Evolutionary conservation across 257 asterid genomes (phyloP).

Genomic region (Linaria vulgaris): DNA sequence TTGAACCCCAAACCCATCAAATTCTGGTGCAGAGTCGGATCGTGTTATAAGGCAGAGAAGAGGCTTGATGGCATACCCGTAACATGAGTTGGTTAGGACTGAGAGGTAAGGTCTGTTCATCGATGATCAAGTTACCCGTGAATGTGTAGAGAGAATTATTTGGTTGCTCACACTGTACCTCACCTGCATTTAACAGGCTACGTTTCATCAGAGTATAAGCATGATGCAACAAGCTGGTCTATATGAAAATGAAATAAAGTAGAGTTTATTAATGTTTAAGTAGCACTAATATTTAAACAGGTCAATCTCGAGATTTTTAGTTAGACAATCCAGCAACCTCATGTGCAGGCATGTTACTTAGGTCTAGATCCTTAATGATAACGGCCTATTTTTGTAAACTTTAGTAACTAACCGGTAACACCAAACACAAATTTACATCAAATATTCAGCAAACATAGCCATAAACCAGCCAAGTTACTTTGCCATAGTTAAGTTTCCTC

Average conservation of each 20-base stretch:
- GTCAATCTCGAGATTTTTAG: slow-evolving; percentile 4
- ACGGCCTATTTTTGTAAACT: not conserved
- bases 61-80: slow-evolving; percentile 52
- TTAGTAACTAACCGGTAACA: not conserved
- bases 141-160: slow-evolving; percentile 95
- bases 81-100: slow-evolving; percentile 96
- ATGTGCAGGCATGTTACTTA: not conserved
- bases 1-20: too few species aligned
- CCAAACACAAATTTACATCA: slow-evolving; percentile 14
- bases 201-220: slow-evolving; percentile 29
- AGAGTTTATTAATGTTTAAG: too few species aligned
- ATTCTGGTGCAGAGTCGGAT: too few species aligned
- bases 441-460: not conserved
- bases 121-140: slow-evolving; percentile 85
- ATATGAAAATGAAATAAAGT: slow-evolving; percentile 2
- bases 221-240: not conserved
- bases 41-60: not conserved
- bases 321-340: slow-evolving; percentile 14
- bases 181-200: slow-evolving; percentile 65
- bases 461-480: too few species aligned
- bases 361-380: slow-evolving; percentile 2
- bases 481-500: too few species aligned
- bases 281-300: not conserved
- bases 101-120: slow-evolving; percentile 92
- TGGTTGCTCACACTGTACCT: slow-evolving; percentile 98